A percentile compares a stretch with the other conserved stretches of the same genome.
These are phyloP conservation scores for Trichoderma afroharzianum DNA, from an alignment of 2,329 filamentous ascomycete genomes.

Conservation along the genomic window DNA sequence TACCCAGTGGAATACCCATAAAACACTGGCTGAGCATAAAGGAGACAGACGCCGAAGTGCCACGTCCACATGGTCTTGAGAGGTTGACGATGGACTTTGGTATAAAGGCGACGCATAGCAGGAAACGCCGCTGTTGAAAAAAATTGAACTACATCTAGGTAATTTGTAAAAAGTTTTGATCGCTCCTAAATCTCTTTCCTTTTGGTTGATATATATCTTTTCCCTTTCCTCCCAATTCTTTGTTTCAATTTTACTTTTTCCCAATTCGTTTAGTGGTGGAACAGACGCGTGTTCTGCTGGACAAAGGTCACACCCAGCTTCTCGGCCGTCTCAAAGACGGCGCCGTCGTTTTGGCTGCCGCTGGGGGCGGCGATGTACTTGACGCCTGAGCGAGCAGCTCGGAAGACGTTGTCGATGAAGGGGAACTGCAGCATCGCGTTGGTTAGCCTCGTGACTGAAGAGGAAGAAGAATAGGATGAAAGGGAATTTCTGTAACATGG, in stretches of 20 bases:
- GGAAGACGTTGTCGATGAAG: constrained; percentile 97
- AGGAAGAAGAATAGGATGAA: background rate
- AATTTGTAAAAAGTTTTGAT: constrained; percentile 4
- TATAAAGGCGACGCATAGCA: background rate
- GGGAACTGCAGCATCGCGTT: constrained; percentile 64
- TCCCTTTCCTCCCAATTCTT: background rate
- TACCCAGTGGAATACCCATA: background rate
- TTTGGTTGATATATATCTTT: background rate
- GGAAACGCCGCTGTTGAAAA: background rate
- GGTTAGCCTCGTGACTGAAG: background rate
- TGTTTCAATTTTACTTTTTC: background rate
- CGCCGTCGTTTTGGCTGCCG: constrained; percentile 80
- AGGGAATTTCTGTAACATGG: background rate
- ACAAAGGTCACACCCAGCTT: constrained; percentile 91
- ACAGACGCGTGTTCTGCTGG: constrained; percentile 88
- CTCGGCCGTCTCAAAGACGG: constrained; percentile 85
- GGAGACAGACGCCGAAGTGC: background rate
- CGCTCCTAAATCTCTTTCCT: constrained; percentile 4
- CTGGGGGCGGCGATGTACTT: constrained; percentile 95
- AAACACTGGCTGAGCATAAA: background rate
- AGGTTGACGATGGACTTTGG: background rate
- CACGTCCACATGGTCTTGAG: background rate
- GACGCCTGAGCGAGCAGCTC: constrained; percentile 79
- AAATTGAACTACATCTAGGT: constrained; percentile 9
- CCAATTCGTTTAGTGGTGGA: constrained; percentile 70